Evolutionary conservation across 2,329 filamentous ascomycete species (phyloP), one percentile per base, ranked within the genome.

Genomic region (Curvularia spicifera): DNA sequence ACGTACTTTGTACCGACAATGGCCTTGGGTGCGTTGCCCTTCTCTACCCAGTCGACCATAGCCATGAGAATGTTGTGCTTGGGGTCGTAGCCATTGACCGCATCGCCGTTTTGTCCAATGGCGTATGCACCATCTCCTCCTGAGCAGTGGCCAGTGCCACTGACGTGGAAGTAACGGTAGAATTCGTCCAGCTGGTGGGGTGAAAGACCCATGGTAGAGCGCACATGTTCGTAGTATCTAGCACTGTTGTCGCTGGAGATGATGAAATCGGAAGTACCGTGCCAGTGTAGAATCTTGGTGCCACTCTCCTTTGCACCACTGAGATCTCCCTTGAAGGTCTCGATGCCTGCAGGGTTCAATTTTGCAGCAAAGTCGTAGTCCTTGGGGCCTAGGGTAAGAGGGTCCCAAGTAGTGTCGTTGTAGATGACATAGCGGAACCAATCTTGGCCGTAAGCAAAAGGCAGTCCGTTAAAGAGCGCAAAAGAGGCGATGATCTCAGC

Each of bases 111-210:
- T 51, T 77, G 73, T 1, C 76, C 76, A 39, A 78, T 73, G 7
- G 59, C 68, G 46, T 68, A 71, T 1, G 82, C 83, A 1, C 83
- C 83, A 1, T 71, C 73, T 6, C 84, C 84, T 5, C 79, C 78
- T 31, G 58, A 61, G 65, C 84, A 86, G 68, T 86, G 84, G 2
- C 70, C 75, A 75, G 84, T 82, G 6, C 84, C 85, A 56, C 69
- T 81, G 69, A 81, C 81, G 31, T 78, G 78, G 75, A 86, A 86
- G 70, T 78, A 81, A 47, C 83, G 78, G 62, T 83, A 80, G 58
- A 81, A 82, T 0, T 71, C 65, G 55, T 82, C 79, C 5, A 82
- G 66, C 53, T 77, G 58, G 0, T 59, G 47, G 1, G 69, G 49
- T 0, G 70, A 60, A 0, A 75, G 64, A 3, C 68, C 61, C 80